A percentile compares a stretch with the other conserved stretches of the same genome.
These are phyloP conservation scores for Pythium insidiosum DNA, from an alignment of 352 stramenopile species.

Conservation along the genomic window DNA sequence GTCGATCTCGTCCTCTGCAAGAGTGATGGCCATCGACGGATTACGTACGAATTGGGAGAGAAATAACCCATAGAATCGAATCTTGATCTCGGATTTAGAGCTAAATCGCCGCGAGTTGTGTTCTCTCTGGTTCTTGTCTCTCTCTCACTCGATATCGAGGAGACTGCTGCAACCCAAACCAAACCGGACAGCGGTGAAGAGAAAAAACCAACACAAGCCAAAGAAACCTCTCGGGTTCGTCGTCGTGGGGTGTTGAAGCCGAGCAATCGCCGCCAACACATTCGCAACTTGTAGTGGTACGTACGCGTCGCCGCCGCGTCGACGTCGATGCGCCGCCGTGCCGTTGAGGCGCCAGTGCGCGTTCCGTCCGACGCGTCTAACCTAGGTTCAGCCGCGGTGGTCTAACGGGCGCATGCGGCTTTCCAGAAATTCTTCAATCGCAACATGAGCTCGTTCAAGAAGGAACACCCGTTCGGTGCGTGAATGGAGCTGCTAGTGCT, in stretches of 20 bases:
- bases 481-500: background rate
- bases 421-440: slow-evolving; percentile 10
- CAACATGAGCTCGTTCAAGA: slow-evolving; percentile 90
- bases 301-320: slow-evolving; percentile 1
- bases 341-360: no score
- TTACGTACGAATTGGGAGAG: no score
- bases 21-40: no score
- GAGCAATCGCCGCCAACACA: no score
- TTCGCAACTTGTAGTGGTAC: no score
- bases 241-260: slow-evolving; percentile 15
- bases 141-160: slow-evolving; percentile 5
- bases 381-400: background rate
- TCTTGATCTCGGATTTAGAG: no score
- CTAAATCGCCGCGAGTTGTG: no score
- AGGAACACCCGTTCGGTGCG: slow-evolving; percentile 85
- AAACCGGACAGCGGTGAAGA: slow-evolving; percentile 12
- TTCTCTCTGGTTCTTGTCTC: slow-evolving; percentile 13
- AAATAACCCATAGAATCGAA: no score
- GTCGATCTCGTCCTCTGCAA: no score
- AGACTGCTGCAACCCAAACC: slow-evolving; percentile 17
- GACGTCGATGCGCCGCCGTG: no score
- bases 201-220: slow-evolving; percentile 12
- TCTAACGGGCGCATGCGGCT: no score
- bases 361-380: slow-evolving; percentile 1
- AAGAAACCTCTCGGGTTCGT: slow-evolving; percentile 14